phyloP scores from a whole-genome alignment of 768 basidiomycete species.

The Kwoniella europaea region DNA sequence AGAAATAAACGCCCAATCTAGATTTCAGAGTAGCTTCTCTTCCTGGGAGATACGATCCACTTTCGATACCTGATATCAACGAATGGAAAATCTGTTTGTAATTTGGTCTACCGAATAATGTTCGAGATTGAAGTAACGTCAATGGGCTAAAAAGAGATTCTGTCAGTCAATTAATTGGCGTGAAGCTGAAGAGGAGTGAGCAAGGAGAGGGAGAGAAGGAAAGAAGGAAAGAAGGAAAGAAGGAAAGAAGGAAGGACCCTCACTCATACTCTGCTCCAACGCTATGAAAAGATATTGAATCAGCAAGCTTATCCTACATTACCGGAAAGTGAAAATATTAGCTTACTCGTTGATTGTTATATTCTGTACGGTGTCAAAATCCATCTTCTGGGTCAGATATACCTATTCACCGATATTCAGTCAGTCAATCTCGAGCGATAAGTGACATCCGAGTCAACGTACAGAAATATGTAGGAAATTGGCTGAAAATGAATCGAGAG shows the following conservation, averaged over 20 bases:
- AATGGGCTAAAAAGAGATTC: conserved; percentile 62
- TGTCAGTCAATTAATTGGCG: no score
- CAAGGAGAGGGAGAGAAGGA: no score
- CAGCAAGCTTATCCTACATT: neutral
- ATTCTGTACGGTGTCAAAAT: conserved; percentile 45
- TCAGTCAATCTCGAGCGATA: no score
- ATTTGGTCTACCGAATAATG: conserved; percentile 89
- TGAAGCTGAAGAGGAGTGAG: no score
- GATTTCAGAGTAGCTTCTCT: conserved; percentile 78
- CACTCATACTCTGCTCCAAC: conserved; percentile 52
- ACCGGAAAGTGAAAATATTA: neutral
- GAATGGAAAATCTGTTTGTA: conserved; percentile 80
- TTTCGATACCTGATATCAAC: conserved; percentile 77
- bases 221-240: neutral
- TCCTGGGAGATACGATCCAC: conserved; percentile 79
- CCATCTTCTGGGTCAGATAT: conserved; percentile 50
- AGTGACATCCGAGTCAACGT: neutral
- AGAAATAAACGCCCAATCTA: conserved; percentile 87
- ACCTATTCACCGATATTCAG: conserved; percentile 21
- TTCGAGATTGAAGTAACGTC: conserved; percentile 83
- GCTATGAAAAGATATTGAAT: conserved; percentile 10
- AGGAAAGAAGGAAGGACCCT: neutral
- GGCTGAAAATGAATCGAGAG: conserved; percentile 61
- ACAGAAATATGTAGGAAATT: conserved; percentile 81
- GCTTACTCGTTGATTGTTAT: conserved; percentile 51